These are phyloP conservation scores for Apophysomyces elegans DNA, from an alignment of 371 early-diverging fungal genomes.

Conservation along the genomic window DNA sequence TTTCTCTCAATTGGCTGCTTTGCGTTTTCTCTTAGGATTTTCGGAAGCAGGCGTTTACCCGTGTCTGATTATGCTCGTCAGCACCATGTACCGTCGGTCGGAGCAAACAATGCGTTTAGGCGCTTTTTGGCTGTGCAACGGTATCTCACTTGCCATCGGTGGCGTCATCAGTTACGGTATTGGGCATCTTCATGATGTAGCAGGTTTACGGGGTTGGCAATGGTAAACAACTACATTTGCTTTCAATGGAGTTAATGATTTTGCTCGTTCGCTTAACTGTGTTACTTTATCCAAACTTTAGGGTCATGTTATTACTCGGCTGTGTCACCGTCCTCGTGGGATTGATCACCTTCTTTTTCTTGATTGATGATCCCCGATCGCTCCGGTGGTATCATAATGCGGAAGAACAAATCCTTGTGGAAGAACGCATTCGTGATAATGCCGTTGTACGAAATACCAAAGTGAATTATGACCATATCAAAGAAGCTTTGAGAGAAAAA, in stretches of 20 bases:
- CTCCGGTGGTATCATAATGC: slow-evolving; percentile 31
- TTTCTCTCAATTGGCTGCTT: slow-evolving; percentile 34
- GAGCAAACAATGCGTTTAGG: slow-evolving; percentile 37
- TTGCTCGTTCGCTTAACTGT: slow-evolving; percentile 1
- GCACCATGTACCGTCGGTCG: slow-evolving; percentile 36
- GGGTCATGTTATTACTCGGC: slow-evolving; percentile 42
- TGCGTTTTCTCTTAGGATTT: slow-evolving; percentile 35
- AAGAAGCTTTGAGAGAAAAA: slow-evolving; percentile 38
- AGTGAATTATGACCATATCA: slow-evolving; percentile 32
- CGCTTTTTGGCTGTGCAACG: slow-evolving; percentile 38
- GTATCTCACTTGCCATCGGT: slow-evolving; percentile 26
- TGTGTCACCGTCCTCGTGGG: slow-evolving; percentile 30
- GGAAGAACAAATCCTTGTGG: slow-evolving; percentile 40
- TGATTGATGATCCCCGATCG: slow-evolving; percentile 41
- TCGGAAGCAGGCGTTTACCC: slow-evolving; percentile 38
- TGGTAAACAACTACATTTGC: slow-evolving; percentile 19
- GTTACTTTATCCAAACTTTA: slow-evolving; percentile 1
- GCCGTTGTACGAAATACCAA: slow-evolving; percentile 35
- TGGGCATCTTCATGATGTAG: slow-evolving; percentile 27
- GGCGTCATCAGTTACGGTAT: slow-evolving; percentile 37
- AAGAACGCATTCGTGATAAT: slow-evolving; percentile 36
- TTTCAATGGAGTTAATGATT: background rate
- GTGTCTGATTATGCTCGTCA: slow-evolving; percentile 34
- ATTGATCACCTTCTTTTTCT: slow-evolving; percentile 33
- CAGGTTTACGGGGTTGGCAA: slow-evolving; percentile 38